Conservation (phyloP, 2,329 filamentous ascomycete species). For the Calonectria honghensis region DNA sequence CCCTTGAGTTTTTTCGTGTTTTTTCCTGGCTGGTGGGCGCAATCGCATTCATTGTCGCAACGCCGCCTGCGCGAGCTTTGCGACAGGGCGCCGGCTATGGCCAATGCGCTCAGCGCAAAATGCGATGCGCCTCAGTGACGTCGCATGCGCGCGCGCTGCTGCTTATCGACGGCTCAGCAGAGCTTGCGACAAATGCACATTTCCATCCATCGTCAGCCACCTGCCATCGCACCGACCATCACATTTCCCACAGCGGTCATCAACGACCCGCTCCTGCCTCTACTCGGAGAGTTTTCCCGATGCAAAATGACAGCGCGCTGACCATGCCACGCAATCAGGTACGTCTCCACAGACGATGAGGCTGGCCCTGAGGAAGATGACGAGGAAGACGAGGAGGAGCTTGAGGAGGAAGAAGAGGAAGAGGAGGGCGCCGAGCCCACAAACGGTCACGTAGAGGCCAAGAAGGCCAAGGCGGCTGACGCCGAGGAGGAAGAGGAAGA, state of each 20-base stretch:
- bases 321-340: conserved; percentile 54
- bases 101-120: conserved; percentile 45
- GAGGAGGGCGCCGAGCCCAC: conserved; percentile 57
- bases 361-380: conserved; percentile 59
- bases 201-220: conserved; percentile 10
- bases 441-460: conserved; percentile 49
- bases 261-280: conserved; percentile 27
- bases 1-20: conserved; percentile 37
- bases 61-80: conserved; percentile 39
- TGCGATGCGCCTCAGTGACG: conserved; percentile 42
- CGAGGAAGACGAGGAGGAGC: conserved; percentile 61
- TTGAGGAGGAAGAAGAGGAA: conserved; percentile 57
- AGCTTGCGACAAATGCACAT: background rate
- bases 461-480: conserved; percentile 48
- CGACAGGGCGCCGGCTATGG: conserved; percentile 39
- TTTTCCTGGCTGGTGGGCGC: conserved; percentile 22
- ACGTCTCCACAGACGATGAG: conserved; percentile 61
- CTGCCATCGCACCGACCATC: background rate
- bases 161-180: conserved; percentile 23
- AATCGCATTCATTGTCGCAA: conserved; percentile 42
- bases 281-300: background rate
- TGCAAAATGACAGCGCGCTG: conserved; percentile 40
- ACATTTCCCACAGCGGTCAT: background rate
- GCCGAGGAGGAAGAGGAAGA: conserved; percentile 61
- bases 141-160: conserved; percentile 44